Evolutionary conservation across 352 stramenopile species (phyloP).

Genomic region (Elongisporangium undulatum): DNA sequence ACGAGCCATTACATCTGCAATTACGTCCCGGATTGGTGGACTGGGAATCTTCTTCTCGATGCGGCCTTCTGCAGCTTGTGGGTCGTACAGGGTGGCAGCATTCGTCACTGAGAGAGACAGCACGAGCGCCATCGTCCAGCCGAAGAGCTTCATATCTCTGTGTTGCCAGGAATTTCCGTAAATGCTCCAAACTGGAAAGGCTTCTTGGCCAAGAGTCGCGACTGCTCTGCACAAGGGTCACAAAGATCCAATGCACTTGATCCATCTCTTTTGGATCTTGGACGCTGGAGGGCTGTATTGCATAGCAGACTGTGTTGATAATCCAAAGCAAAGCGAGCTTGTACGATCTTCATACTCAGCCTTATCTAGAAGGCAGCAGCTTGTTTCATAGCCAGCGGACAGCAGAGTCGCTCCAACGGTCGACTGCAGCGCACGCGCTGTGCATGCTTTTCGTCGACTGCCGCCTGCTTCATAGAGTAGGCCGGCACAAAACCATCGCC

Average conservation of each 20-base stretch:
- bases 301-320: too few species aligned
- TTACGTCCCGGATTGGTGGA: neutral
- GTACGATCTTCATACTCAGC: too few species aligned
- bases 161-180: too few species aligned
- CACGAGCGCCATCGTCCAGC: neutral
- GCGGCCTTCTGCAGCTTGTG: neutral
- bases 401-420: neutral
- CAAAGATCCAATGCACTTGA: too few species aligned
- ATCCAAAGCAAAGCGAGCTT: too few species aligned
- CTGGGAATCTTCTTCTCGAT: neutral
- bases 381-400: neutral
- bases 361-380: neutral
- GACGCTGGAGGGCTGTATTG: too few species aligned
- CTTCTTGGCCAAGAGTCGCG: neutral
- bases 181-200: too few species aligned
- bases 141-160: neutral
- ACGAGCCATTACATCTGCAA: neutral
- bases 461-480: neutral
- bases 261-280: too few species aligned
- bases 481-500: neutral
- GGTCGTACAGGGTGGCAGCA: neutral
- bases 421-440: neutral
- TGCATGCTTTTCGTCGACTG: neutral
- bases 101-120: neutral
- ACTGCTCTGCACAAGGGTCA: too few species aligned